Evolutionary conservation across 2,329 filamentous ascomycete species (phyloP).

Genomic region (Ceratocystis cacaofunesta): DNA sequence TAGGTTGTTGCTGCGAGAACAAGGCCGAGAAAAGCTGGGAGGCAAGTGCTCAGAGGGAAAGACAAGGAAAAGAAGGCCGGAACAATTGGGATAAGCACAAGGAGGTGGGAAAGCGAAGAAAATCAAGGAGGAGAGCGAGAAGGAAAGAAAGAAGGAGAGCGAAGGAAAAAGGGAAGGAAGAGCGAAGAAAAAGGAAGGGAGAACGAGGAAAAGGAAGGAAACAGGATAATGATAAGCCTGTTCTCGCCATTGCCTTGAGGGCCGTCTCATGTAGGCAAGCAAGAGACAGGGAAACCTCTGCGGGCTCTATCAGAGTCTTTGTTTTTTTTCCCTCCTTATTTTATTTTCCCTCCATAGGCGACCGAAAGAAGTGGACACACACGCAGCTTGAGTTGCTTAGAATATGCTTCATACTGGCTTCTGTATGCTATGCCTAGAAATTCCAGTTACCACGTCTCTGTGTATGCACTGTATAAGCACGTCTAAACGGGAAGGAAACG

Average conservation of each 20-base stretch:
- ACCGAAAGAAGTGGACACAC: too few species aligned
- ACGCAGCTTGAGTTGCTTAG: too few species aligned
- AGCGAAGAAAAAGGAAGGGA: neutral
- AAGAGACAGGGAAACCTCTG: neutral
- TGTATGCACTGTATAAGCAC: neutral
- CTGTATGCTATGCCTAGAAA: too few species aligned
- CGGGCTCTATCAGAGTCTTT: too few species aligned
- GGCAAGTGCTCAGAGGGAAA: neutral
- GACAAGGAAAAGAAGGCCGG: neutral
- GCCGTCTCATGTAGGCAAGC: neutral
- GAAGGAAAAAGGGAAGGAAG: neutral
- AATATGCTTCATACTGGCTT: too few species aligned
- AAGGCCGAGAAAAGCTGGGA: neutral
- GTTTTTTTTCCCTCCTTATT: too few species aligned
- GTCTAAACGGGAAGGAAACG: neutral
- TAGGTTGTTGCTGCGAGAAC: slow-evolving; percentile 4
- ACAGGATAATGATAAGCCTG: neutral
- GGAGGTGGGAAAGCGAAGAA: neutral
- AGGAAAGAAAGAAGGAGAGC: neutral
- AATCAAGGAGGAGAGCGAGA: neutral
- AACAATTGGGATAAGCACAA: neutral
- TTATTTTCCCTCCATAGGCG: too few species aligned
- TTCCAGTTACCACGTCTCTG: neutral
- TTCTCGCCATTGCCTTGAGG: neutral
- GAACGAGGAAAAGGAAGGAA: neutral